Evolutionary conservation across 1,284 basidiomycete genomes (phyloP).

Genomic region (Laetiporus sulphureus): DNA sequence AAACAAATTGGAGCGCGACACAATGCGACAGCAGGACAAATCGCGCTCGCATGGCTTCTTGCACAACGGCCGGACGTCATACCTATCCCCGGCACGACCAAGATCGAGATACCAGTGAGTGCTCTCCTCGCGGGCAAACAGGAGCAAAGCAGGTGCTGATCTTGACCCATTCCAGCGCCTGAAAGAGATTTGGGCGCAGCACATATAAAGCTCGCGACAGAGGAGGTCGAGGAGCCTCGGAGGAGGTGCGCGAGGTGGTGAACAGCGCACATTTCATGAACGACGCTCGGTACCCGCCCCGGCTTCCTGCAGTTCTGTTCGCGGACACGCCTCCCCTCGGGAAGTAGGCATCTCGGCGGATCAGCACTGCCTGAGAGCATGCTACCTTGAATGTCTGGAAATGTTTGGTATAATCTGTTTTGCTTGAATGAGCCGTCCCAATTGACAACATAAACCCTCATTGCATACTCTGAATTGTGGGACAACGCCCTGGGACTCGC

Average conservation of each 20-base stretch:
- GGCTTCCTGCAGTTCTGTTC: slow-evolving; percentile 9
- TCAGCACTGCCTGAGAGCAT: too few species aligned
- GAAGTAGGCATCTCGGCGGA: too few species aligned
- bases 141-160: neutral
- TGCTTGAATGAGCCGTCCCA: too few species aligned
- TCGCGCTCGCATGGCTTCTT: slow-evolving; percentile 38
- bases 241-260: slow-evolving; percentile 22
- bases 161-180: neutral
- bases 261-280: slow-evolving; percentile 21
- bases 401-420: too few species aligned
- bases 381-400: too few species aligned
- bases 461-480: too few species aligned
- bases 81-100: slow-evolving; percentile 31
- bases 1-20: slow-evolving; percentile 25
- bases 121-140: neutral
- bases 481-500: too few species aligned
- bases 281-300: slow-evolving; percentile 16
- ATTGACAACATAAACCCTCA: too few species aligned
- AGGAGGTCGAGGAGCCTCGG: neutral
- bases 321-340: slow-evolving; percentile 16
- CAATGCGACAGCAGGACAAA: slow-evolving; percentile 32
- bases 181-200: neutral
- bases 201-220: neutral
- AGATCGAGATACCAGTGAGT: slow-evolving; percentile 12
- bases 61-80: slow-evolving; percentile 31